A percentile compares a stretch with the other conserved stretches of the same genome.
These are phyloP conservation scores for Asterionellopsis glacialis DNA, from an alignment of 108 stramenopile species.

Conservation along the genomic window DNA sequence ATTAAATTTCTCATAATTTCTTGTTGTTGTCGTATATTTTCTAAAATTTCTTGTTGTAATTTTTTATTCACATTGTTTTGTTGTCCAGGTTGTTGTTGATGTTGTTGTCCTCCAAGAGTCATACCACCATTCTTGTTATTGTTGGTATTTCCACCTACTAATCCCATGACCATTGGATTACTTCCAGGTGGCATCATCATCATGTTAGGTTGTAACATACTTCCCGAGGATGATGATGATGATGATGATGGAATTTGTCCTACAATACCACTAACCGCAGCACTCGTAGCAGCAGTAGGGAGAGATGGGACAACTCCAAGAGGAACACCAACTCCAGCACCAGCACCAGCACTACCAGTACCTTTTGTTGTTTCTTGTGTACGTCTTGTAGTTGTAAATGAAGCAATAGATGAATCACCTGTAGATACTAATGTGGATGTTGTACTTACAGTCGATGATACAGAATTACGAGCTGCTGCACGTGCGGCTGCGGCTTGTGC, in stretches of 20 bases:
- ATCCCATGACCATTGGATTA: background rate
- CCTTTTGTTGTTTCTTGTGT: too few relatives aligned
- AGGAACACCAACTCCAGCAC: too few relatives aligned
- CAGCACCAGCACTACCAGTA: too few relatives aligned
- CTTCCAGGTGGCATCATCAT: background rate
- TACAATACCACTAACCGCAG: background rate
- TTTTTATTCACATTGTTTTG: slow-evolving; percentile 3
- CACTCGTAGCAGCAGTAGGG: too few relatives aligned
- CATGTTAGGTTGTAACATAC: background rate
- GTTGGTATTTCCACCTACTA: background rate
- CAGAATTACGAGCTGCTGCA: background rate
- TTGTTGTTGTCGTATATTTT: slow-evolving; percentile 22
- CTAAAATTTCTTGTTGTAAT: slow-evolving; percentile 21
- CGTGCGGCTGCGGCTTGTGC: background rate
- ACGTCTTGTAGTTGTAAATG: too few relatives aligned
- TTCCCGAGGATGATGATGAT: too few relatives aligned
- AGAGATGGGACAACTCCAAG: too few relatives aligned
- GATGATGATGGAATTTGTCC: background rate
- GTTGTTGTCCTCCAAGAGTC: background rate
- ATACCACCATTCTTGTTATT: background rate
- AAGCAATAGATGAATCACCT: too few relatives aligned
- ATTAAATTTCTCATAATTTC: slow-evolving; percentile 18
- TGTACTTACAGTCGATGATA: slow-evolving; percentile 5
- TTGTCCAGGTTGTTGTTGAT: background rate
- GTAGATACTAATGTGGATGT: slow-evolving; percentile 1